Base-by-base conservation (phyloP, 2,329 filamentous ascomycete genomes). In the Lasiodiplodia sp. region DNA sequence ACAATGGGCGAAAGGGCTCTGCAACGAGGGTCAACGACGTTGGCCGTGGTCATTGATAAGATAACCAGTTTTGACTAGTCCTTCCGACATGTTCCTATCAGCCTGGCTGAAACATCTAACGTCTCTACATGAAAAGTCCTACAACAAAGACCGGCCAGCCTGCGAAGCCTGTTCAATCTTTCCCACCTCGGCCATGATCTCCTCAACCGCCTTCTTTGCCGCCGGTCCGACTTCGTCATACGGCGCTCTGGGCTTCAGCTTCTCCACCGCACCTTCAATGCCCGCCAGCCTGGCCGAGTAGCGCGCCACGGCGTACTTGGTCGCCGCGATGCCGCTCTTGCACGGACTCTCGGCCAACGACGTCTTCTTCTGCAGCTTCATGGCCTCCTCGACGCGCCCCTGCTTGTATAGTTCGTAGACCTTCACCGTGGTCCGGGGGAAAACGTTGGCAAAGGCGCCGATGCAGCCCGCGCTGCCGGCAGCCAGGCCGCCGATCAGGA, bases 291-390 rank as follows among this genome's bases (percentile, higher is more conserved):
- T 86, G 2, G 88, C 90, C 40, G 87, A 87, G 71, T 85, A 87
- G 37, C 88, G 78, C 2, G 87, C 85, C 0, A 88, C 88, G 0
- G 89, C 90, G 75, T 90, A 91, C 79, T 92, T 92, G n/a, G 87
- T 88, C 1, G 84, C 83, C 8, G 88, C 88, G 72, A 92, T 90
- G 5, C 90, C 90, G 14, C 84, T 83, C 78, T 92, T 92, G 73
- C 86, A 87, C 0, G 87, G 86, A 68, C 85, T 86, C 77, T 92
- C 90, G 0, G 89, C 89, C 64, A 91, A 78, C 8, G 89, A 88
- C 0, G 89, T 87, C 75, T 85, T 85, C 68, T 83, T 80, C 73
- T 92, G 89, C 75, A 92, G 75, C 63, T 80, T 81, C 70, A 90
- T 72, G 1, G 90, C 90, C 73, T 91, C 87, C 1, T 84, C 78